These are phyloP conservation scores for Corylus americana DNA, from an alignment of 306 rosid species.

Conservation along the genomic window DNA sequence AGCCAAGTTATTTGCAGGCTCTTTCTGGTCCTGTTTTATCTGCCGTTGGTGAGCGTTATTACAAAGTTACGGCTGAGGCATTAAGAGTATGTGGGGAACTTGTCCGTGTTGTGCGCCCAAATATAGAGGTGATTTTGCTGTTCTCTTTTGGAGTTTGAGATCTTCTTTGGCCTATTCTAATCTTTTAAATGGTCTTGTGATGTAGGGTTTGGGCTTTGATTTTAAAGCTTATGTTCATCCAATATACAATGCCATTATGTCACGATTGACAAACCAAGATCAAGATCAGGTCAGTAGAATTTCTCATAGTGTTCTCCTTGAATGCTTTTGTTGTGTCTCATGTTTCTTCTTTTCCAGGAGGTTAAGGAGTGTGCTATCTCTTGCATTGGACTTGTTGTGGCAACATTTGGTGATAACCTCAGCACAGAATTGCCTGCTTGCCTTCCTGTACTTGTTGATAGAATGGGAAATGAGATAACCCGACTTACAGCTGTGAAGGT, in stretches of 20 bases:
- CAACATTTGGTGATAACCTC: slow-evolving; percentile 95
- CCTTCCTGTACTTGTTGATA: slow-evolving; percentile 98
- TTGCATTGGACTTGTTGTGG: slow-evolving; percentile 96
- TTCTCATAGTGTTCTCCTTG: slow-evolving; percentile 11
- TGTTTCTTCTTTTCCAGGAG: slow-evolving; percentile 58
- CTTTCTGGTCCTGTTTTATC: slow-evolving; percentile 95
- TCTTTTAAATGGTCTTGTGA: slow-evolving; percentile 17
- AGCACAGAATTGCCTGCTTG: slow-evolving; percentile 72
- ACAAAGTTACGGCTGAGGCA: slow-evolving; percentile 99
- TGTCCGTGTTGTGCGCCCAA: slow-evolving; percentile 89
- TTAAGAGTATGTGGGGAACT: slow-evolving; percentile 97
- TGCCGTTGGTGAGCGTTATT: slow-evolving; percentile 97
- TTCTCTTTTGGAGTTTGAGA: slow-evolving; percentile 21
- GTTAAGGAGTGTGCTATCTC: slow-evolving; percentile 99
- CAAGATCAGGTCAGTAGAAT: slow-evolving; percentile 89
- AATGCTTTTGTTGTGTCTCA: slow-evolving; percentile 27
- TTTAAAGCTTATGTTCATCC: slow-evolving; percentile 88
- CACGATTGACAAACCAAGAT: slow-evolving; percentile 98
- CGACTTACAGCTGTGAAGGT: slow-evolving; percentile 99
- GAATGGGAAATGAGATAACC: slow-evolving; percentile 99
- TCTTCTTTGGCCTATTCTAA: slow-evolving; percentile 28
- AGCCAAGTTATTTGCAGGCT: slow-evolving; percentile 50
- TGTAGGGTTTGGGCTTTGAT: slow-evolving; percentile 77
- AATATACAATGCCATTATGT: slow-evolving; percentile 87
- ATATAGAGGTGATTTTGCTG: slow-evolving; percentile 63